Percentiles rank a stretch among this genome's conserved stretches.
Evolutionary conservation across 2,329 filamentous ascomycete species (phyloP).

Genomic region (Aurifilum marmelostoma): DNA sequence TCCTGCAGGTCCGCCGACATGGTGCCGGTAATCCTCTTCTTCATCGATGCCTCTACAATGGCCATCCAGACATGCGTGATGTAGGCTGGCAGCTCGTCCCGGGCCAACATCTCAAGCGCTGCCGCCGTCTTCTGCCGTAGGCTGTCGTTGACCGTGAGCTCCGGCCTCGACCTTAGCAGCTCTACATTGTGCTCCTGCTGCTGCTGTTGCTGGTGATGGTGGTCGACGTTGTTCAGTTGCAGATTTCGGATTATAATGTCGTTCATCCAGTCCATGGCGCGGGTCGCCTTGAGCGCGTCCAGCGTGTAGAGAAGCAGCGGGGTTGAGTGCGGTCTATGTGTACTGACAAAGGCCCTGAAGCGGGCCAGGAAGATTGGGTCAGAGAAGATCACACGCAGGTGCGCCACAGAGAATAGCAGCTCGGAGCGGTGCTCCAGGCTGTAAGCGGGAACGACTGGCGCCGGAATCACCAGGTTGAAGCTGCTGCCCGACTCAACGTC

Average conservation of each 20-base stretch:
- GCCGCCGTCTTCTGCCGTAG: slow-evolving; percentile 66
- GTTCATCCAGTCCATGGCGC: slow-evolving; percentile 73
- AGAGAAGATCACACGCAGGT: slow-evolving; percentile 39
- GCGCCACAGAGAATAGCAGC: slow-evolving; percentile 59
- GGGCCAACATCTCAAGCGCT: slow-evolving; percentile 66
- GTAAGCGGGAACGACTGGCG: slow-evolving; percentile 40
- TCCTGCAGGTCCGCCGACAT: slow-evolving; percentile 66
- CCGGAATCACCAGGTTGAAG: slow-evolving; percentile 32
- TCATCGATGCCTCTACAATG: slow-evolving; percentile 71
- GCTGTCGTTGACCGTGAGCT: slow-evolving; percentile 58
- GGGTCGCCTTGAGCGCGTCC: slow-evolving; percentile 70
- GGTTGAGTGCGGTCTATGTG: slow-evolving; percentile 62
- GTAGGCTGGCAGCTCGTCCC: slow-evolving; percentile 72
- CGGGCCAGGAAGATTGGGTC: slow-evolving; percentile 42
- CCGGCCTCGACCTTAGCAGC: slow-evolving; percentile 45
- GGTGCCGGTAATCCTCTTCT: slow-evolving; percentile 68
- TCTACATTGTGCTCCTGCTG: slow-evolving; percentile 50
- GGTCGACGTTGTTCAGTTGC: slow-evolving; percentile 53
- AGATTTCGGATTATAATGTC: slow-evolving; percentile 65
- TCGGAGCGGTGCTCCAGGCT: slow-evolving; percentile 59
- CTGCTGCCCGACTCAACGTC: slow-evolving; percentile 13
- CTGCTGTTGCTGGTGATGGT: slow-evolving; percentile 1
- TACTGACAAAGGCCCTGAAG: slow-evolving; percentile 69
- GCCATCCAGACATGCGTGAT: slow-evolving; percentile 70
- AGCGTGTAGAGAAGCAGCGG: slow-evolving; percentile 72